These are phyloP conservation scores for Monosporascus sp. DNA, from an alignment of 2,329 filamentous ascomycete genomes.

Conservation along the genomic window DNA sequence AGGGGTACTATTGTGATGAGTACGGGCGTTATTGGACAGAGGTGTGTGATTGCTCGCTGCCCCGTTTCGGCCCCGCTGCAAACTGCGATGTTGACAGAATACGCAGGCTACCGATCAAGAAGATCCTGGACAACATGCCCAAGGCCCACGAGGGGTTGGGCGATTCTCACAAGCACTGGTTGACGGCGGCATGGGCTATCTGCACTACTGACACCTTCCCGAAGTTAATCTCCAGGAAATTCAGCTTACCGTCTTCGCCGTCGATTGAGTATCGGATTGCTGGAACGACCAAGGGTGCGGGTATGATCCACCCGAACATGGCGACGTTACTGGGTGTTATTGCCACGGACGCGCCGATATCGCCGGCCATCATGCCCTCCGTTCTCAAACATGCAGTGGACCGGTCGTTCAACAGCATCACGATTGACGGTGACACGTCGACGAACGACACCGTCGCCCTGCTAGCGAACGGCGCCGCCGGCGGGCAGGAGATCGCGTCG, in stretches of 20 bases:
- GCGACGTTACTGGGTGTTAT: constrained; percentile 88
- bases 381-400: constrained; percentile 72
- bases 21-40: constrained; percentile 94
- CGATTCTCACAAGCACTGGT: constrained; percentile 77
- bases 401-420: constrained; percentile 93
- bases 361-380: constrained; percentile 58
- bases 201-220: constrained; percentile 99
- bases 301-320: constrained; percentile 99
- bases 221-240: constrained; percentile 82
- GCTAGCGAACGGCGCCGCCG: constrained; percentile 91
- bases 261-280: constrained; percentile 74
- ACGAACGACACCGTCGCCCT: constrained; percentile 96
- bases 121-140: constrained; percentile 80
- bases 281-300: constrained; percentile 95
- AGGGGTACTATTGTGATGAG: constrained; percentile 88
- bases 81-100: constrained; percentile 3
- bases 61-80: not conserved
- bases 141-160: constrained; percentile 67
- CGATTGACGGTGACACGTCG: constrained; percentile 92
- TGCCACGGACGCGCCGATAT: constrained; percentile 83
- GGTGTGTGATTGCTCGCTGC: constrained; percentile 39
- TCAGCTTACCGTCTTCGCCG: constrained; percentile 76
- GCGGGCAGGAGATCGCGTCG: constrained; percentile 58
- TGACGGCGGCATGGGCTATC: constrained; percentile 81
- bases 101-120: constrained; percentile 76